phyloP scores from a whole-genome alignment of 345 rosid genomes.

The Aegle marmelos region DNA sequence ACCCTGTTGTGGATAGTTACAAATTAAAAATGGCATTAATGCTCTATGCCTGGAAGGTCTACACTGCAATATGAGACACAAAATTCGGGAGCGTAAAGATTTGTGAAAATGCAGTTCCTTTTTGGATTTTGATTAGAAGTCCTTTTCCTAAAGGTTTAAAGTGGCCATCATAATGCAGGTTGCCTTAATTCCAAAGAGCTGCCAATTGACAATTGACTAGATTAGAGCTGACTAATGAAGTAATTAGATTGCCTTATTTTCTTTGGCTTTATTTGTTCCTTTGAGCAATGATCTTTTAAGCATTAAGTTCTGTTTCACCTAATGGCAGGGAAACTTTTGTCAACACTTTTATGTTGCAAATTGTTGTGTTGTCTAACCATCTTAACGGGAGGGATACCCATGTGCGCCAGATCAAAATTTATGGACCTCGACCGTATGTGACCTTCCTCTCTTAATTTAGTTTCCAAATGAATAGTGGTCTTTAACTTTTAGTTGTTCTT shows the following conservation, averaged over 20 bases:
- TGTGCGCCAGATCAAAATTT: conserved; percentile 18
- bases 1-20: too few relatives aligned
- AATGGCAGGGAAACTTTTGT: conserved; percentile 79
- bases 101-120: background rate
- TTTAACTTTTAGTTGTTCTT: background rate
- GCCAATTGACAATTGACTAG: background rate
- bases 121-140: background rate
- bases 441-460: background rate
- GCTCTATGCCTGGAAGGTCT: background rate
- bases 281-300: background rate
- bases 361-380: conserved; percentile 55
- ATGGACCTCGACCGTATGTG: conserved; percentile 14
- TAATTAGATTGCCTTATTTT: background rate
- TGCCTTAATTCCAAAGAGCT: background rate
- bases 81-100: background rate
- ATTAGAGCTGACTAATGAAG: background rate
- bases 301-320: background rate
- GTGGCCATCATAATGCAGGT: background rate
- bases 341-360: conserved; percentile 85
- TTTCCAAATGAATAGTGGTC: background rate
- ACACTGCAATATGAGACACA: background rate
- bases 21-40: background rate
- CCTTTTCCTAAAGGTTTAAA: background rate
- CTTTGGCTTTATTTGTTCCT: background rate
- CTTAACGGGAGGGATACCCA: conserved; percentile 15